Percentiles rank a stretch among this genome's conserved stretches.
Evolutionary conservation across 2,329 filamentous ascomycete species (phyloP).

Genomic region (Conoideocrella luteorostrata): DNA sequence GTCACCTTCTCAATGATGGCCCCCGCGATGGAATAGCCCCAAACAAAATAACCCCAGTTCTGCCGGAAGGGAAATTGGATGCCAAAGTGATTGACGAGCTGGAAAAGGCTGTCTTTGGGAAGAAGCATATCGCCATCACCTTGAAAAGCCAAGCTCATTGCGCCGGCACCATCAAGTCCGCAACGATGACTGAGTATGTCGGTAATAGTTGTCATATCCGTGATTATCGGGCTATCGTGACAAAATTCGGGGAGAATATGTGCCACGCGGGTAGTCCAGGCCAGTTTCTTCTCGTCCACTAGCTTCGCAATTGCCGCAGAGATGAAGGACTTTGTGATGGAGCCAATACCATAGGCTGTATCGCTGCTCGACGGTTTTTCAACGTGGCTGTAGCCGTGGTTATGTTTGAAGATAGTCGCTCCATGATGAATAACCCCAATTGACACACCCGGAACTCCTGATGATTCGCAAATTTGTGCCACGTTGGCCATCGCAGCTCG

Average conservation of each 20-base stretch:
- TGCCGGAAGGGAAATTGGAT: background rate
- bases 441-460: background rate
- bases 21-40: slow-evolving; percentile 1
- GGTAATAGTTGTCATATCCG: background rate
- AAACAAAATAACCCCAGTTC: slow-evolving; percentile 6
- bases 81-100: background rate
- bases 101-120: background rate
- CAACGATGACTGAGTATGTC: slow-evolving; percentile 6
- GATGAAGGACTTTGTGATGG: slow-evolving; percentile 7
- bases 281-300: background rate
- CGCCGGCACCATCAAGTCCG: background rate
- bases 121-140: slow-evolving; percentile 7
- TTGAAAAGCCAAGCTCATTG: slow-evolving; percentile 1
- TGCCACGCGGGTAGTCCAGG: background rate
- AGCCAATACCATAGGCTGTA: slow-evolving; percentile 6
- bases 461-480: background rate
- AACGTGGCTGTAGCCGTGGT: slow-evolving; percentile 1
- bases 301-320: slow-evolving; percentile 1
- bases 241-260: background rate
- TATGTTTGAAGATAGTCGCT: background rate
- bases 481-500: background rate
- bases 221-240: background rate
- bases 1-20: background rate
- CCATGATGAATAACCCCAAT: background rate
- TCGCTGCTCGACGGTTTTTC: background rate